Percentiles rank a stretch among this genome's conserved stretches.
Evolutionary conservation across 2,329 filamentous ascomycete genomes (phyloP).

Genomic region (Colletotrichum zoysiae): DNA sequence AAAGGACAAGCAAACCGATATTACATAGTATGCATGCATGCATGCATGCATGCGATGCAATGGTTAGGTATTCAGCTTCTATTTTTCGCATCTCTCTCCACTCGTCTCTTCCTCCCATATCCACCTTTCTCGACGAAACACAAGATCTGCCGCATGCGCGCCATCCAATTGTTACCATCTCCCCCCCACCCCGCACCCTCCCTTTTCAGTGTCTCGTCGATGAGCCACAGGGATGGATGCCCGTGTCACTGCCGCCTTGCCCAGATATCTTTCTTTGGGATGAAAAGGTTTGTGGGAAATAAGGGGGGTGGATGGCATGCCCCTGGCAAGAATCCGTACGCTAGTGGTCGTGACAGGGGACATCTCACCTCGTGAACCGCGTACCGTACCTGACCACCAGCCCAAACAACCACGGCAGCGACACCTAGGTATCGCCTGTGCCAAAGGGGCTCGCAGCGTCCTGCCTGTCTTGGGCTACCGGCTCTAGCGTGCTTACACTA

Average conservation of each 20-base stretch:
- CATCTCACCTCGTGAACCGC: not conserved
- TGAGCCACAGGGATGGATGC: constrained; percentile 13
- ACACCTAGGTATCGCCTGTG: constrained; percentile 9
- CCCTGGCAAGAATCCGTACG: constrained; percentile 1
- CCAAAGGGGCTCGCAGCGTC: constrained; percentile 9
- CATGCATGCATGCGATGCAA: not conserved
- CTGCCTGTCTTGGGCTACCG: constrained; percentile 1
- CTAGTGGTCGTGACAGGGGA: not conserved
- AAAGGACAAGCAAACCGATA: not conserved
- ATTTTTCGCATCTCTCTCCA: constrained; percentile 37
- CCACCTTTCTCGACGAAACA: constrained; percentile 40
- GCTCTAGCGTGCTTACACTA: not conserved
- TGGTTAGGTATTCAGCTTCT: constrained; percentile 17
- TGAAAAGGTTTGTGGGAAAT: constrained; percentile 12
- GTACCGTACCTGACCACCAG: constrained; percentile 9
- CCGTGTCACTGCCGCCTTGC: constrained; percentile 23
- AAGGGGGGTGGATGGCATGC: constrained; percentile 21
- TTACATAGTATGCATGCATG: not conserved
- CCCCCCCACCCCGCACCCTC: constrained; percentile 6
- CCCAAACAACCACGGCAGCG: constrained; percentile 2
- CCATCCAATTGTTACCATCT: constrained; percentile 13
- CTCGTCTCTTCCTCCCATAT: not conserved
- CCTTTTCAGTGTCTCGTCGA: not conserved
- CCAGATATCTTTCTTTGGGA: constrained; percentile 23
- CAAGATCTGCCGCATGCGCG: constrained; percentile 37